Evolutionary conservation across 2,329 filamentous ascomycete species (phyloP), one percentile per base, ranked within the genome.

Genomic region (Aureobasidium sp.): DNA sequence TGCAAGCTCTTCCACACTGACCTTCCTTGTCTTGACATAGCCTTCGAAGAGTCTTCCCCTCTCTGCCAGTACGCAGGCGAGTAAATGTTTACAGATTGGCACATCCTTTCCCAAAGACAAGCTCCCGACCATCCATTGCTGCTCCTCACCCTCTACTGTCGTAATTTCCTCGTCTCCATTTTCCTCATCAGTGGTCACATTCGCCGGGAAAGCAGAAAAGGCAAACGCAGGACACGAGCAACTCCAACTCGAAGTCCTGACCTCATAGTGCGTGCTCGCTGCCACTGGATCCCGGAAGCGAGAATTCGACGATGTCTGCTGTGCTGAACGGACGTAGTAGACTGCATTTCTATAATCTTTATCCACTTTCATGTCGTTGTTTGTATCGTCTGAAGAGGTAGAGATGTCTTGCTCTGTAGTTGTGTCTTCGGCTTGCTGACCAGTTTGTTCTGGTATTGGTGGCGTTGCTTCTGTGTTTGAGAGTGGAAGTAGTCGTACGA

Each of bases 151-250:
- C n/a, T 60, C 32, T 6, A 5, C 41, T 36, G 41, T 32, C 14
- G 3, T 21, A 34, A 27, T 55, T 29, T 61, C 45, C 27, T 29
- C 11, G 5, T 59, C 51, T 0, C 57, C 59, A 30, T 45, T 13
- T 49, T 61, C 10, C 27, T 60, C 57, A 0, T 57, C 59, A 44
- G 50, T 8, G 3, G n/a, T 4, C 30, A 16, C 1, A 29, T 16
- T 9, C 8, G 74, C 72, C 2, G 77, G 72, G 67, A 91, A 92
- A 2, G 87, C 83, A 25, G 86, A 79, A 64, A 95, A 86, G 0
- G 87, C 82, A 73, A 97, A 97, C 1, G 85, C 86, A 3, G 91
- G 88, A 76, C 94, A 99, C 1, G 85, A 90, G 74, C 94, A 99
- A 73, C 88, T 91, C 94, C 94, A 97, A 1, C 87, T 84, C 1